Evolutionary conservation across 1,284 basidiomycete species (phyloP).

Genomic region (Boletellus dicymbophilus): DNA sequence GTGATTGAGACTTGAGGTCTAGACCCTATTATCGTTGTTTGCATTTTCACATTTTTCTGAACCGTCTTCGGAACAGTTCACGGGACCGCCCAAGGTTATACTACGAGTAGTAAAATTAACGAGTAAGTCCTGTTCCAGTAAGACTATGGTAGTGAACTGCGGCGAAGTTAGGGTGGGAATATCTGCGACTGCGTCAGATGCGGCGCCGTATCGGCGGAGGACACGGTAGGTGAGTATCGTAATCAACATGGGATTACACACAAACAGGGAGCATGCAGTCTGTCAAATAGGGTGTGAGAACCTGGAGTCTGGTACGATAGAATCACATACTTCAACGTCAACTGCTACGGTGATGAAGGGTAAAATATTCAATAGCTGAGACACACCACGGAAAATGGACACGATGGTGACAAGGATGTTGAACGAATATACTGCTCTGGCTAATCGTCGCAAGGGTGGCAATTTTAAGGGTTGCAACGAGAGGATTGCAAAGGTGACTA

Average conservation of each 20-base stretch:
- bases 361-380: slow-evolving; percentile 8
- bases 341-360: slow-evolving; percentile 6
- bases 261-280: slow-evolving; percentile 22
- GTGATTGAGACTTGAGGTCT: neutral
- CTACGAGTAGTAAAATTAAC: neutral
- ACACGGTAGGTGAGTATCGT: slow-evolving; percentile 14
- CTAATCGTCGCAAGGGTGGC: slow-evolving; percentile 8
- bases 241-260: slow-evolving; percentile 26
- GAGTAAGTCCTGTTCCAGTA: slow-evolving; percentile 12
- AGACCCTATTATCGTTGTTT: too few species aligned
- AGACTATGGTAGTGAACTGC: slow-evolving; percentile 23
- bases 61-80: too few species aligned
- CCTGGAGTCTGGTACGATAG: neutral
- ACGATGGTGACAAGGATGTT: slow-evolving; percentile 13
- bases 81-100: too few species aligned
- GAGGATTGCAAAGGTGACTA: slow-evolving; percentile 15
- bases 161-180: neutral
- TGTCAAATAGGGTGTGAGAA: slow-evolving; percentile 11
- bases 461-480: slow-evolving; percentile 13
- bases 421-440: slow-evolving; percentile 14
- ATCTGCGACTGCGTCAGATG: neutral
- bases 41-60: slow-evolving; percentile 1
- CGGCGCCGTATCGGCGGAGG: slow-evolving; percentile 2
- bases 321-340: slow-evolving; percentile 19
- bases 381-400: slow-evolving; percentile 16